These are phyloP conservation scores for Fusarium scirpi DNA, from an alignment of 2,329 filamentous ascomycete species.

Conservation along the genomic window DNA sequence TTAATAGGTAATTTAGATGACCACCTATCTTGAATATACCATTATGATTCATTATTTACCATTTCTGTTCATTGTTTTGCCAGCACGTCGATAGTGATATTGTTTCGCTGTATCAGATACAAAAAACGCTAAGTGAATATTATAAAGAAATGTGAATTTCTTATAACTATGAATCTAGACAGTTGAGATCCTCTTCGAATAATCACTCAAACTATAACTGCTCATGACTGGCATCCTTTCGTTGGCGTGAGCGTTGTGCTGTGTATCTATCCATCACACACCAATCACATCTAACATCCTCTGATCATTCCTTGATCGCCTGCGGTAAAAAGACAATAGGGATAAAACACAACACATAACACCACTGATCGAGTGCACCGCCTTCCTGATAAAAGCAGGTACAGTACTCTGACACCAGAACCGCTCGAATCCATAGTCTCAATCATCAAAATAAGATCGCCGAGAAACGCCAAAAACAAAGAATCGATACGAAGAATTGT, in stretches of 20 bases:
- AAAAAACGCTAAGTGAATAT: background rate
- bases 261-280: constrained; percentile 38
- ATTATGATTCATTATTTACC: constrained; percentile 9
- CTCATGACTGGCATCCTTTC: constrained; percentile 31
- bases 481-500: constrained; percentile 40
- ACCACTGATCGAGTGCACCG: constrained; percentile 6
- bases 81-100: background rate
- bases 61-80: background rate
- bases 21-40: constrained; percentile 40
- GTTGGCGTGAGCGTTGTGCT: constrained; percentile 42
- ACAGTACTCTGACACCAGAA: constrained; percentile 35
- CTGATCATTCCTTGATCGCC: constrained; percentile 33
- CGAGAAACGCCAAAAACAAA: constrained; percentile 25
- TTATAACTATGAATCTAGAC: constrained; percentile 31
- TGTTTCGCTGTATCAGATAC: background rate
- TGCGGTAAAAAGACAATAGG: constrained; percentile 20
- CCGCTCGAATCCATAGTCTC: constrained; percentile 30
- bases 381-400: constrained; percentile 8
- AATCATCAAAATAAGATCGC: constrained; percentile 20
- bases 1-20: constrained; percentile 40
- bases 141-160: constrained; percentile 15
- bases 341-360: constrained; percentile 34
- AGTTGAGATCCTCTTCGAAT: constrained; percentile 24
- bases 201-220: constrained; percentile 25
- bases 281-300: constrained; percentile 34